These are phyloP conservation scores for Penicillium griseofulvum DNA, from an alignment of 2,329 filamentous ascomycete species.

Conservation along the genomic window DNA sequence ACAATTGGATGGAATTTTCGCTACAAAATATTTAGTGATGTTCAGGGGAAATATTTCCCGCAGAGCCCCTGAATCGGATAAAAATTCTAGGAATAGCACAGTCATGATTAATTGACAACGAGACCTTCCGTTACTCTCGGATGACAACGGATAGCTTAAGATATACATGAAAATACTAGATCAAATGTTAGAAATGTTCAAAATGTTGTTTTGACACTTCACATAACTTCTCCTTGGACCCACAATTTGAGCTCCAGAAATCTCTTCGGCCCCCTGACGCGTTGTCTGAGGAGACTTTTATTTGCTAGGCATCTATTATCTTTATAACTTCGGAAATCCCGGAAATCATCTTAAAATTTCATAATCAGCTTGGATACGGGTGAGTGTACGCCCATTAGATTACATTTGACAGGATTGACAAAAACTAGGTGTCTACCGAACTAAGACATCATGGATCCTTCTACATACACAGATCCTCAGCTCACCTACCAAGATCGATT, in stretches of 20 bases:
- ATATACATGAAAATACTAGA: not conserved
- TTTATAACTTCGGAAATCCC: not conserved
- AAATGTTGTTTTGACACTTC: not conserved
- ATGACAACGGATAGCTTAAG: not conserved
- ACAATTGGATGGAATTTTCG: not conserved
- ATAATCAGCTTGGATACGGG: not conserved
- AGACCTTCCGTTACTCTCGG: not conserved
- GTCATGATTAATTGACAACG: not conserved
- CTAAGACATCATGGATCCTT: constrained; percentile 26
- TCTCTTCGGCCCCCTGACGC: constrained; percentile 13
- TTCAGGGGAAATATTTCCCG: not conserved
- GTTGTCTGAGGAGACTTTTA: not conserved
- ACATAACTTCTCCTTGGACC: constrained; percentile 6
- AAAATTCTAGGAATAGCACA: not conserved
- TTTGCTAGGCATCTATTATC: not conserved
- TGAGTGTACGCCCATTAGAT: not conserved
- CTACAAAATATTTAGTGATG: not conserved
- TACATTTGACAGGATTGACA: constrained; percentile 1
- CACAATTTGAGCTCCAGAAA: constrained; percentile 6
- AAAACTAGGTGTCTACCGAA: not conserved
- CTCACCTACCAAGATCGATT: constrained; percentile 41
- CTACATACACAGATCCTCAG: constrained; percentile 31
- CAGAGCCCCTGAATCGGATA: not conserved
- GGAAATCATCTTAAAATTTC: not conserved
- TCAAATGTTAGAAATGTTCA: constrained; percentile 8